Evolutionary conservation across 2,329 filamentous ascomycete species (phyloP), one percentile per base, ranked within the genome.

Genomic region (Fusarium torulosum): DNA sequence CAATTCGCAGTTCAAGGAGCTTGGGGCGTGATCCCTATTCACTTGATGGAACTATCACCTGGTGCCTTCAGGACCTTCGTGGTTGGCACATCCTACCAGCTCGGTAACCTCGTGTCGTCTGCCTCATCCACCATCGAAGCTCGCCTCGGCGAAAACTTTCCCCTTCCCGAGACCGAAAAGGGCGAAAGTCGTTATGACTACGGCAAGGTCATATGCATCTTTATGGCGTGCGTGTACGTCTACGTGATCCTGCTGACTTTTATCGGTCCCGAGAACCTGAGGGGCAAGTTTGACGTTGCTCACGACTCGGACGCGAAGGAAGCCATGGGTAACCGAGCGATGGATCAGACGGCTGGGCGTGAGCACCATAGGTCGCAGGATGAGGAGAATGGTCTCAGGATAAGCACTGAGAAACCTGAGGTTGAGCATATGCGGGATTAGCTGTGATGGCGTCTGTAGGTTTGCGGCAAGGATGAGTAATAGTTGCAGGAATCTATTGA

Each of bases 191-290:
- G 90, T 4, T 93, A 90, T 76, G 81, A 92, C 60, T 96, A 96
- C 70, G 93, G 92, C 38, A 90, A 90, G 71, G 93, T 96, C 11
- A 95, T 97, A 67, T 93, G 90, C 75, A 96, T 96, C 74, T 97
- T 97, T 79, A 94, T 97, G 91, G 94, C 85, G 1, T 93, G 90
- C 70, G 93, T 96, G 2, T 97, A 86, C 70, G 84, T 74, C 25
- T 89, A 88, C 61, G 81, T 86, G n/a, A 83, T 89, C 37, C 2
- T 88, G 7, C 75, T 93, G 54, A 90, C 89, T 0, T 76, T 92
- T 11, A 42, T 92, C 4, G 91, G 91, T 0, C 85, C 85, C 1
- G 85, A 88, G 78, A 81, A 85, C 59, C 72, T 86, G 53, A 75
- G 79, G 33, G 79, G 82, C 66, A 83, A 80, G 66, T 86, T 87